Evolutionary conservation across 2,329 filamentous ascomycete genomes (phyloP), one percentile per base, ranked within the genome.

Genomic region (Exophiala sp.): DNA sequence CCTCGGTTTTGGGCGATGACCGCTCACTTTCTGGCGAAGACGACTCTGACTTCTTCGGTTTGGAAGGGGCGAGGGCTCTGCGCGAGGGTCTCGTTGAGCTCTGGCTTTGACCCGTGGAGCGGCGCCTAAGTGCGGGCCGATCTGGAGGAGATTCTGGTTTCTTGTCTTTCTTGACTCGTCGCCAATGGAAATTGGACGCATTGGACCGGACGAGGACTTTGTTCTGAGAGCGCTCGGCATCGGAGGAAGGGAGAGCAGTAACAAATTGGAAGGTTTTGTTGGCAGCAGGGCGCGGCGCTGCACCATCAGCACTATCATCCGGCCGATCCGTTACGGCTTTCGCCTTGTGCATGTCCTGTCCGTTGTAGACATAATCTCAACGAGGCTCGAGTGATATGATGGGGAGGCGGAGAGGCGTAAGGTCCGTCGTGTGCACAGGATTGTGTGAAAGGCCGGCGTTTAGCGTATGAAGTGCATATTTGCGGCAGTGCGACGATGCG

Each of bases 131-230:
- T 14, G 35, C 12, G 33, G 45, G 29, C 29, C 47, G 51, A 35
- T 14, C 24, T 36, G 44, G 39, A 91, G 11, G 33, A 24, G 45
- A 29, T 18, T 32, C 34, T 10, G 32, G 18, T 36, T 29, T 46
- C 35, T 50, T 20, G 36, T 43, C 21, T 46, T 55, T 57, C 53
- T 54, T 55, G 36, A 56, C 59, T 16, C 60, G 63, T 24, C 62
- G 63, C 63, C 63, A 65, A 39, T 63, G 62, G 47, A 61, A 63
- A 21, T 63, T 62, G 24, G 62, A 63, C 35, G 63, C 63, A 49
- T 65, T 65, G 7, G 63, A 63, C 16, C 63, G 62, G 20, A 65
- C 63, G 18, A 65, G 51, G 12, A 61, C 55, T 38, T 62, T 62
- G 33, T 60, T 57, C 18, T 55, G 55, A n/a, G 48, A 57, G 40